Evolutionary conservation across 352 stramenopile genomes (phyloP), one percentile per base, ranked within the genome.

Genomic region (Pythium sp.): DNA sequence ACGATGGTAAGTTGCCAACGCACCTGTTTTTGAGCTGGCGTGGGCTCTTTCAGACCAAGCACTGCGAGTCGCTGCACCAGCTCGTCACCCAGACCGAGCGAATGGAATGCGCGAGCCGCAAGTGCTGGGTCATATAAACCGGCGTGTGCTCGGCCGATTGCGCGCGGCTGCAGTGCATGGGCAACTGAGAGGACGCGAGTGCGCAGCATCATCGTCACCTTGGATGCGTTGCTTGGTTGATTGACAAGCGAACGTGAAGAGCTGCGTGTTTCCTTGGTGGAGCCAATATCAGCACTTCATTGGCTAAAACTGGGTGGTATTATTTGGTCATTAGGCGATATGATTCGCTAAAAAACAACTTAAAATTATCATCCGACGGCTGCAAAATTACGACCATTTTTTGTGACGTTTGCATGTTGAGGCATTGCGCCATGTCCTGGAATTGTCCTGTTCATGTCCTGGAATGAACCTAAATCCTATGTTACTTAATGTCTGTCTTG

Each of bases 11-110:
- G 12, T 51, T 9, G 15, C 5, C 49, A 30, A 51, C 47, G 36
- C 24, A 78, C 75, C 65, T 89, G 72, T 30, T 55, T 60, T 62
- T 94, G 86, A 14, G 74, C 80, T 30, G 78, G 59, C 11, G 82
- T 92, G 20, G 86, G 86, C n/a, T 55, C 71, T 6, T 57, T 68
- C 32, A 92, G 49, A 7, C 76, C 81, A 8, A 81, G 47, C 24
- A 72, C 60, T 30, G 68, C 24, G 32, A 94, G 77, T 47, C 67
- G 66, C 41, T 86, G 51, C 28, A 75, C 64, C 0, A 90, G 64
- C 5, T 67, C 62, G 1, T 30, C n/a, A 34, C 58, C 70, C 36
- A 94, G 72, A 0, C 82, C 84, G 20, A 94, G 70, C 18, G 81
- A 81, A 28, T 85, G 86, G 65, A 94, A 94, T 41, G 47, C 68